Conservation (phyloP, 2,329 filamentous ascomycete species). For the Cladosporium colombiae region DNA sequence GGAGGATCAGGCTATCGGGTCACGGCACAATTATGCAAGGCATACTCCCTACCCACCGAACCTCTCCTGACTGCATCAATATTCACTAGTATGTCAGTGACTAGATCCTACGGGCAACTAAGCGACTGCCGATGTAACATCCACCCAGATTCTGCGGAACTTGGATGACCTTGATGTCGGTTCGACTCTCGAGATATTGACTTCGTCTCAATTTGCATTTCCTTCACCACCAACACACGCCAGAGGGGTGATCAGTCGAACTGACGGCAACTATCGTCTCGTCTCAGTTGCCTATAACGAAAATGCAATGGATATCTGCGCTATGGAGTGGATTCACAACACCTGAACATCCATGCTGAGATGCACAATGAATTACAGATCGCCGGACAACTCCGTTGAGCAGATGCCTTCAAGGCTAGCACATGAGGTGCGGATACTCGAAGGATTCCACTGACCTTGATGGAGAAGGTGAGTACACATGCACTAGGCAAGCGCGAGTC, state of each 20-base stretch:
- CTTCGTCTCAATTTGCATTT: not conserved
- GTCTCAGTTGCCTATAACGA: not conserved
- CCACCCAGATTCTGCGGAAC: not conserved
- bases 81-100: not conserved
- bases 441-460: not conserved
- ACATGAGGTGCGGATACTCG: not conserved
- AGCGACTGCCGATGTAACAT: not conserved
- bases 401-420: not conserved
- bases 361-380: not conserved
- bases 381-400: not conserved
- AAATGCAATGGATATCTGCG: not conserved
- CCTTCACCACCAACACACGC: not conserved
- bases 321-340: not conserved
- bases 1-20: not conserved
- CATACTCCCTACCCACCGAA: not conserved
- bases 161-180: not conserved
- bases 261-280: not conserved
- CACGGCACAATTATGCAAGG: not conserved
- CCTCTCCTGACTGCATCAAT: not conserved
- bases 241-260: not conserved
- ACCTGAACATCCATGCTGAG: not conserved
- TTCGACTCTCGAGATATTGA: not conserved
- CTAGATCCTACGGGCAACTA: not conserved
- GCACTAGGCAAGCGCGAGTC: not conserved
- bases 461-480: not conserved